Evolutionary conservation across 2,329 filamentous ascomycete species (phyloP).

Genomic region (Fusarium cyanostomum): DNA sequence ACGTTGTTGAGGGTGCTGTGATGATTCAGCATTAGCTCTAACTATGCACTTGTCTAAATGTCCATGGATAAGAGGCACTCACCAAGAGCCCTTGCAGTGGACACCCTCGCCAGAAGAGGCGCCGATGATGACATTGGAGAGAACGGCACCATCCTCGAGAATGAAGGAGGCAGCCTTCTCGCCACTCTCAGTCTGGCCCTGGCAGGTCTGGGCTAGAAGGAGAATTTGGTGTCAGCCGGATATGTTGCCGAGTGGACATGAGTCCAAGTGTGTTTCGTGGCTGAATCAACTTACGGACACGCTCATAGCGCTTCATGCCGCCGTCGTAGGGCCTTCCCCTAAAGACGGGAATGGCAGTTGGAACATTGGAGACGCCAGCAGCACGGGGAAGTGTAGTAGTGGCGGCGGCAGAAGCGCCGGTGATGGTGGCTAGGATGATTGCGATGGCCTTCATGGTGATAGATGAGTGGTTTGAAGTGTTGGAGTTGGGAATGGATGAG

Average conservation of each 20-base stretch:
- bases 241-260: no score
- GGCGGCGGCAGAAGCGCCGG: not conserved
- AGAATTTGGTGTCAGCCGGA: no score
- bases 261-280: not conserved
- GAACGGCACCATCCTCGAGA: conserved; percentile 52
- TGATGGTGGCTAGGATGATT: not conserved
- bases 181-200: conserved; percentile 41
- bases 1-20: conserved; percentile 56
- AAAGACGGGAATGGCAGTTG: not conserved
- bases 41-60: not conserved
- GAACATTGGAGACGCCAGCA: not conserved
- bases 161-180: conserved; percentile 55
- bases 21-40: conserved; percentile 58
- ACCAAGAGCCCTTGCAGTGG: conserved; percentile 43
- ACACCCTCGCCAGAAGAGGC: conserved; percentile 52
- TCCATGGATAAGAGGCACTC: no score
- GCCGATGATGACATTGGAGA: conserved; percentile 59
- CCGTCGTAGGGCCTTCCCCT: not conserved
- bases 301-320: conserved; percentile 1
- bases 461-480: not conserved
- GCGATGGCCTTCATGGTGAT: conserved; percentile 3
- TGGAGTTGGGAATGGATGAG: not conserved
- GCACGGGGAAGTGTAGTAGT: not conserved
- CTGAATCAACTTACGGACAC: not conserved
- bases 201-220: no score